phyloP scores from a whole-genome alignment of 805 yeast genomes.

The Hanseniaspora pseudoguilliermondii region DNA sequence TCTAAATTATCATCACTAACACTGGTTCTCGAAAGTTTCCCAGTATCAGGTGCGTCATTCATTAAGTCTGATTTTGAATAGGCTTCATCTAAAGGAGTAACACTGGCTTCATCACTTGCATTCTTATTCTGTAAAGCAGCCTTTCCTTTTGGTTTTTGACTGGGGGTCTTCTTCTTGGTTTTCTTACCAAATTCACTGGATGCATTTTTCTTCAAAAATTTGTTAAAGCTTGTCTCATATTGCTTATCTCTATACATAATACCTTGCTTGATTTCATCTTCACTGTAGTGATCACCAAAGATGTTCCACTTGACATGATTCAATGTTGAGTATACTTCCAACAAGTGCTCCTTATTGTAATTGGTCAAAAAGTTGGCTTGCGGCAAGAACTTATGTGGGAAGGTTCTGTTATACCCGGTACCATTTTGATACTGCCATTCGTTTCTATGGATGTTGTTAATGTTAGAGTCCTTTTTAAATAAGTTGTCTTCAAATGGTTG shows the following conservation, averaged over 20 bases:
- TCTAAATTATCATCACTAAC: not conserved
- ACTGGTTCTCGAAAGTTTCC: constrained; percentile 4
- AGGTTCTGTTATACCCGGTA: constrained; percentile 1
- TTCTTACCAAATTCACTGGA: not conserved
- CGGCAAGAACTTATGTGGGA: constrained; percentile 21
- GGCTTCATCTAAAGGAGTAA: constrained; percentile 14
- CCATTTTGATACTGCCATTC: constrained; percentile 7
- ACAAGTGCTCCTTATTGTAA: constrained; percentile 19
- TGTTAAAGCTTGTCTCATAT: constrained; percentile 7
- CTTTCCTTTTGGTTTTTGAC: not conserved
- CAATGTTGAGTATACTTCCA: constrained; percentile 17
- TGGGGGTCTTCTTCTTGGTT: not conserved
- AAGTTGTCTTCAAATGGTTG: constrained; percentile 23
- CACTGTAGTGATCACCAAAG: constrained; percentile 11
- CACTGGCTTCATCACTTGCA: not conserved
- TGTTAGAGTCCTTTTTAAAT: constrained; percentile 19
- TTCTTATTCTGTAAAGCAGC: not conserved
- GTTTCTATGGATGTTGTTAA: constrained; percentile 18
- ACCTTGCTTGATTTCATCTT: constrained; percentile 13
- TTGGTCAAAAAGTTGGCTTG: constrained; percentile 18
- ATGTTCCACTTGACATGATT: constrained; percentile 15
- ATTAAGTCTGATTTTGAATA: not conserved
- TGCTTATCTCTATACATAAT: constrained; percentile 4
- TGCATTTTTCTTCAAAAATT: constrained; percentile 4
- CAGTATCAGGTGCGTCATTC: constrained; percentile 2